Conservation (phyloP, 2,329 filamentous ascomycete species). For the Didymella exigua region DNA sequence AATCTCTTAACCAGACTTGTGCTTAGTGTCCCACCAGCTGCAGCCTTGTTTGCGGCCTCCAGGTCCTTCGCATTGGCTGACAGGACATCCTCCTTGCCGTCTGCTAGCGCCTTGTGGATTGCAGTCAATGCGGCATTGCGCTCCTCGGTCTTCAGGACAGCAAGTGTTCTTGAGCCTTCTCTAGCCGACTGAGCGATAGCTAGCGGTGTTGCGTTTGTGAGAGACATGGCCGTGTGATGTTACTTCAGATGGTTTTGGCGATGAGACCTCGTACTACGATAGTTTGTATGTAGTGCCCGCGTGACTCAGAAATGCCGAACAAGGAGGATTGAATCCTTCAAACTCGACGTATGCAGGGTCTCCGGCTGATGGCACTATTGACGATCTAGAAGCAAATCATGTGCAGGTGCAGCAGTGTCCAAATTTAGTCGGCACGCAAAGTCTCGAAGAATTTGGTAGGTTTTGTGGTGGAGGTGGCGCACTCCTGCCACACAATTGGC, state of each 20-base stretch:
- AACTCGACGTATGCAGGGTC: constrained; percentile 28
- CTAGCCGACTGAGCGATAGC: constrained; percentile 81
- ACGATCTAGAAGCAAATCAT: constrained; percentile 11
- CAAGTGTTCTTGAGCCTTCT: constrained; percentile 79
- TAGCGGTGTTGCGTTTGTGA: constrained; percentile 81
- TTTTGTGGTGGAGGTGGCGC: constrained; percentile 28
- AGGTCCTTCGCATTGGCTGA: constrained; percentile 87
- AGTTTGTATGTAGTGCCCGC: constrained; percentile 19
- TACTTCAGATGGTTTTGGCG: constrained; percentile 21
- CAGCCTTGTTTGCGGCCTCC: constrained; percentile 72
- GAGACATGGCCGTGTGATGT: constrained; percentile 64
- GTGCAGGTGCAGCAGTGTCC: constrained; percentile 21
- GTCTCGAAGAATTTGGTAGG: constrained; percentile 25
- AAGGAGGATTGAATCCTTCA: constrained; percentile 17
- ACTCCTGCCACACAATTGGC: neutral
- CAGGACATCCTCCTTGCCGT: constrained; percentile 75
- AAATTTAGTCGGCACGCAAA: constrained; percentile 28
- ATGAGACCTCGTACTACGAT: constrained; percentile 24
- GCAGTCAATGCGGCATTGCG: constrained; percentile 85
- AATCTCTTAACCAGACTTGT: constrained; percentile 85
- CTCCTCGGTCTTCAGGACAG: constrained; percentile 74
- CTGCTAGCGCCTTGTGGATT: constrained; percentile 77
- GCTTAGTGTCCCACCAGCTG: constrained; percentile 75
- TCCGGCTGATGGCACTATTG: constrained; percentile 24
- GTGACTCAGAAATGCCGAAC: constrained; percentile 35